Evolutionary conservation across 1,284 basidiomycete species (phyloP).

Genomic region (Pyrrhoderma lamaoense): DNA sequence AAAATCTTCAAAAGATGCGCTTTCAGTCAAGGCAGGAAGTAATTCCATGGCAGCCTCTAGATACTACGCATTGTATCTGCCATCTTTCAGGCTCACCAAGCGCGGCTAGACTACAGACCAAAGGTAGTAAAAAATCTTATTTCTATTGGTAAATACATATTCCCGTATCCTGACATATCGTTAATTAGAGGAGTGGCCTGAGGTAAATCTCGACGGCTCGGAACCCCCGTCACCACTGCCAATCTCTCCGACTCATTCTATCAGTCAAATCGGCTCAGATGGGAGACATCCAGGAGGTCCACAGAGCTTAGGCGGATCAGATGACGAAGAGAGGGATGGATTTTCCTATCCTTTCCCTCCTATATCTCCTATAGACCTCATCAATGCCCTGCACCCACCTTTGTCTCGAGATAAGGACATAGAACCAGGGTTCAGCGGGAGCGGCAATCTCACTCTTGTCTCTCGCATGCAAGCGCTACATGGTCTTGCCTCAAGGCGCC

Average conservation of each 20-base stretch:
- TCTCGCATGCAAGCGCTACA: constrained; percentile 18
- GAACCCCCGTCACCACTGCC: constrained; percentile 2
- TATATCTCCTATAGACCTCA: constrained; percentile 13
- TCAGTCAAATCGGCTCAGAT: too few species aligned
- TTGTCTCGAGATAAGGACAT: not conserved
- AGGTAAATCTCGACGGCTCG: constrained; percentile 4
- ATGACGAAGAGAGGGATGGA: constrained; percentile 1
- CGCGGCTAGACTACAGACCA: not conserved
- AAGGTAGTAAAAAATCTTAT: not conserved
- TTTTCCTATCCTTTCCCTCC: not conserved
- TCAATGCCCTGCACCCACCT: constrained; percentile 3
- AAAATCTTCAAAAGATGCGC: constrained; percentile 6
- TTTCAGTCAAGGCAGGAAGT: constrained; percentile 16
- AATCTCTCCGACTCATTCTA: not conserved
- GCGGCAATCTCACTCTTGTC: constrained; percentile 14
- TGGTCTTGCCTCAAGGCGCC: constrained; percentile 15
- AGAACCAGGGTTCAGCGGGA: constrained; percentile 4
- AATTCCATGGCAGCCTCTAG: constrained; percentile 16
- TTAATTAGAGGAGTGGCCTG: constrained; percentile 11
- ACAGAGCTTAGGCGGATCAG: not conserved
- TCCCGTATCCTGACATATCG: constrained; percentile 1
- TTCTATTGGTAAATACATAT: not conserved
- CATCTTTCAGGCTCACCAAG: constrained; percentile 14
- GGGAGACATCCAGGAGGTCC: not conserved
- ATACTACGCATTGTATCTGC: constrained; percentile 15